These are phyloP conservation scores for Taphrina wiesneri DNA, from an alignment of 1,139 yeast genomes.

Conservation along the genomic window DNA sequence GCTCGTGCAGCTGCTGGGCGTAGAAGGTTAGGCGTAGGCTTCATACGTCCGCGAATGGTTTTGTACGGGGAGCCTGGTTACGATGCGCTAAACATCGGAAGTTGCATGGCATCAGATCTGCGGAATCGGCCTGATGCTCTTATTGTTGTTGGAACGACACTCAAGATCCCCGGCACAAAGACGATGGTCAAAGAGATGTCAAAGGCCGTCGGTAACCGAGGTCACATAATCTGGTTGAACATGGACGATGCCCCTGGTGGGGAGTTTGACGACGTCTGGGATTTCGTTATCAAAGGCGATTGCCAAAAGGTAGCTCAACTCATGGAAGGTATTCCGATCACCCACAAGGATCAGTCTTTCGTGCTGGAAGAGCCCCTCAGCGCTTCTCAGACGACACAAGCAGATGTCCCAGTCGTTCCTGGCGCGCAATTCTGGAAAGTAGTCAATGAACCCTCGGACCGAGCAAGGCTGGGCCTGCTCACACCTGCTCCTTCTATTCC, in stretches of 20 bases:
- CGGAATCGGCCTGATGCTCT: constrained; percentile 61
- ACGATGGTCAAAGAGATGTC: constrained; percentile 62
- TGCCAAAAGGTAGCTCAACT: constrained; percentile 32
- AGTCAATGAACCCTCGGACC: neutral
- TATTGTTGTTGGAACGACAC: constrained; percentile 71
- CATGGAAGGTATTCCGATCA: constrained; percentile 13
- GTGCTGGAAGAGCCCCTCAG: neutral
- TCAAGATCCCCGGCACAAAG: constrained; percentile 72
- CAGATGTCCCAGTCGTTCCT: neutral
- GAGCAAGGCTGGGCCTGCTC: neutral
- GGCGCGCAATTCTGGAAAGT: constrained; percentile 7
- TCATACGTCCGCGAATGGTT: constrained; percentile 71
- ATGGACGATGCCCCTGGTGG: constrained; percentile 54
- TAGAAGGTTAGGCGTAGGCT: constrained; percentile 63
- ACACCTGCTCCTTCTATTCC: constrained; percentile 9
- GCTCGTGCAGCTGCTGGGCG: constrained; percentile 63
- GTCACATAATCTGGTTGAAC: constrained; percentile 64
- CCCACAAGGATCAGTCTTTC: constrained; percentile 14
- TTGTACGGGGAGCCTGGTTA: constrained; percentile 81
- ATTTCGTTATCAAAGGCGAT: constrained; percentile 35
- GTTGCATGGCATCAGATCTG: constrained; percentile 59
- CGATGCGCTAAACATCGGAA: constrained; percentile 63
- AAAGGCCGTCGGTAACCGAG: constrained; percentile 57
- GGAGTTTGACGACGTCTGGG: constrained; percentile 33
- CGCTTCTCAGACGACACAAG: constrained; percentile 3